Evolutionary conservation across 2,329 filamentous ascomycete genomes (phyloP).

Genomic region (Xylariales sp.): DNA sequence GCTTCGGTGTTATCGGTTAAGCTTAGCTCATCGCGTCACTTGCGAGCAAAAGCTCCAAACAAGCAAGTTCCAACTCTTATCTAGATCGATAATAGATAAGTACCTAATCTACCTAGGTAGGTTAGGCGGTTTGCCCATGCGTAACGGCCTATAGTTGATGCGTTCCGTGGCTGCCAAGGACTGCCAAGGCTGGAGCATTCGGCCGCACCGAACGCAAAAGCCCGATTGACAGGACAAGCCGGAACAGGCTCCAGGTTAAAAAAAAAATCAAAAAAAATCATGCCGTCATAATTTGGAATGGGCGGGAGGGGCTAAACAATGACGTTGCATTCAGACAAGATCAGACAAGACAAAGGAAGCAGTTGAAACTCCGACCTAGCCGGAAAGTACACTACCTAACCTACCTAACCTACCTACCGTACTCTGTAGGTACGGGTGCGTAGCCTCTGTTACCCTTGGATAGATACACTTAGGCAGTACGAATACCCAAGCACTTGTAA

Average conservation of each 20-base stretch:
- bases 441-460: too few relatives aligned
- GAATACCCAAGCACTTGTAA: too few relatives aligned
- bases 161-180: conserved; percentile 1
- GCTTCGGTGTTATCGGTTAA: conserved; percentile 37
- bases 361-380: conserved; percentile 30
- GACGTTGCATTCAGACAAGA: conserved; percentile 34
- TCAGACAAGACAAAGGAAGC: neutral
- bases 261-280: conserved; percentile 4
- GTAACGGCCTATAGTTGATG: conserved; percentile 20
- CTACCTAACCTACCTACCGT: too few relatives aligned
- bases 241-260: neutral
- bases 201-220: conserved; percentile 12
- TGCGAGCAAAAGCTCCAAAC: conserved; percentile 4
- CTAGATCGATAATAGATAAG: too few relatives aligned
- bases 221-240: neutral
- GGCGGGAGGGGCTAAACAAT: conserved; percentile 32
- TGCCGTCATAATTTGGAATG: conserved; percentile 42
- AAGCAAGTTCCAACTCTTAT: neutral
- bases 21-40: neutral
- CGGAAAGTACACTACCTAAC: conserved; percentile 15
- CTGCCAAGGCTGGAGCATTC: neutral
- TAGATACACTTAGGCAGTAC: too few relatives aligned
- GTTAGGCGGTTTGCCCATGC: neutral
- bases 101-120: neutral
- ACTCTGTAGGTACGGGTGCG: too few relatives aligned